Base-by-base conservation (phyloP, 1,284 basidiomycete genomes). In the Mrakiaceae sp. region DNA sequence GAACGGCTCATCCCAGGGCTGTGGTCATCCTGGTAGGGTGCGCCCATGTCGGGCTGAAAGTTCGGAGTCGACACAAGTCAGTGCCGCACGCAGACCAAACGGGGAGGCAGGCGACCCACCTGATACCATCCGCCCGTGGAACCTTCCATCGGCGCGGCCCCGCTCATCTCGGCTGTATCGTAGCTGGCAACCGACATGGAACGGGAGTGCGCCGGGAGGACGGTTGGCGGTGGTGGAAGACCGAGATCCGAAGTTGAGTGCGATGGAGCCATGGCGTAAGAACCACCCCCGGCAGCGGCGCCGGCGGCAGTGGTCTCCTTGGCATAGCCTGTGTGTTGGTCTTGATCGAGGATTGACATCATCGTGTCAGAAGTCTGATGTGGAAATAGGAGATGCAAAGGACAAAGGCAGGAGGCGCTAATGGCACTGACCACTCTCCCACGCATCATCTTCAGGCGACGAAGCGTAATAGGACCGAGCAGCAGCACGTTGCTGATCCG, bases 121-220 rank as follows among this genome's bases (percentile, higher is more conserved):
- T 57, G 42, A 44, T 63, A 57, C 54, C 55, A 63, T 7, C 61
- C 61, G 40, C 47, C 54, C 11, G 10, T 6, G 5, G 27, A 39
- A 4, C 39, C 61, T 3, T 56, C 53, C 56, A 64, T 53, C 3
- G 63, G 63, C 10, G 54, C 51, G 27, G 44, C 42, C 14, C 49
- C 56, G 44, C 51, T 43, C 56, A 64, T 58, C 16, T 56, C 63
- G 5, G 63, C 63, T 7, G 63, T 59, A 40, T 60, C 63, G 56
- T 58, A 58, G 39, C 16, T 8, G 16, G 39, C 55, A 57, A 46
- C 9, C 44, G 40, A 8, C 55, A 60, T 43, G 5, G 48, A 16
- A 10, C 57, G 56, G 12, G 5, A 50, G 14, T 9, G 14, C 44
- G 14, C 40, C 10, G 10, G 63, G 42, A 42, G 42, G 53, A 46